Evolutionary conservation across 2,329 filamentous ascomycete species (phyloP), one percentile per base, ranked within the genome.

Genomic region (Dryadomyces sulphureus): DNA sequence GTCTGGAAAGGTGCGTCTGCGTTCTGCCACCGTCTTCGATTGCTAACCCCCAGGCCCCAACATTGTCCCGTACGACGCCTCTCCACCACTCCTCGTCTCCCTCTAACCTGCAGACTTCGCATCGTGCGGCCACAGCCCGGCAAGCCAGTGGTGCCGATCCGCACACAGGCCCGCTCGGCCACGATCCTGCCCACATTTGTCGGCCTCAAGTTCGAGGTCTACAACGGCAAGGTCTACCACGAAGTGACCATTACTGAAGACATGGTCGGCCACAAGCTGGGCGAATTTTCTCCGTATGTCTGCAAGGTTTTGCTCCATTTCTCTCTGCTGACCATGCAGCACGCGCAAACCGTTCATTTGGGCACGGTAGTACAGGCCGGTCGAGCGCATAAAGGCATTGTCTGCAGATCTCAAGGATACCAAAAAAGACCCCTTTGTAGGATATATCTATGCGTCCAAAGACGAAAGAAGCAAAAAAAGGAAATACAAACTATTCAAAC

Each of bases 181-280:
- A 94, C 88, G 6, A 92, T 95, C 56, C 73, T 94, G 47, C 89
- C 89, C 52, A 93, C 84, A 64, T 94, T 94, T 60, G 86, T 95
- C 45, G 88, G 88, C 14, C 68, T 94, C 56, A 81, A 79, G 61
- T 95, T 95, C 63, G 82, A 89, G 64, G 77, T 95, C 49, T 83
- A 95, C 68, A 94, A 94, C 62, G 89, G 89, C 57, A 94, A 92
- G 68, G 75, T 74, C 27, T 94, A 94, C 64, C 67, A 81, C 55
- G 84, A 92, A 54, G 73, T 94, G 46, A 73, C 72, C 53, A 84
- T 95, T 52, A 94, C 88, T 16, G 89, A 94, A 62, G 85, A 94
- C 58, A 95, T 95, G 89, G 89, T 95, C 43, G 89, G 89, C 45
- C 84, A 92, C 65, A 95, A 94, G 67, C 72, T 95, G 54, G 89